A percentile compares a stretch with the other conserved stretches of the same genome.
Evolutionary conservation across 2,329 filamentous ascomycete species (phyloP).

Genomic region (Biscogniauxia marginata): DNA sequence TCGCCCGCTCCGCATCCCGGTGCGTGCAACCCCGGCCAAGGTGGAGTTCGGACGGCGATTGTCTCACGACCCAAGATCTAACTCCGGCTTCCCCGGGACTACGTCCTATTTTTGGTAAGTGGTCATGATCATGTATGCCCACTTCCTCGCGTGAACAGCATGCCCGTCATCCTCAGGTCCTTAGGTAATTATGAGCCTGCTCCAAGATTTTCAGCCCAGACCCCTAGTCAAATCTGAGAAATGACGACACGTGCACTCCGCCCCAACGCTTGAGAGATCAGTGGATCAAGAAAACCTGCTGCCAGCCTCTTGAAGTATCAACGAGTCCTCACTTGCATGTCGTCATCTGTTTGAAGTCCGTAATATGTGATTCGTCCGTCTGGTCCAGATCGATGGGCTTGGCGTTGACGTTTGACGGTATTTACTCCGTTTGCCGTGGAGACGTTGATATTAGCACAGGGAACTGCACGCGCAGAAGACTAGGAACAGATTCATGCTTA

Average conservation of each 20-base stretch:
- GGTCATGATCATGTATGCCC: not conserved
- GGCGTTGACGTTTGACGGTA: not conserved
- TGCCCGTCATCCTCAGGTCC: not conserved
- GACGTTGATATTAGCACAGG: not conserved
- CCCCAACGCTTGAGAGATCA: not conserved
- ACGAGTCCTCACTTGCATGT: not conserved
- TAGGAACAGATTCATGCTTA: too few species aligned
- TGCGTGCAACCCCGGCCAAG: slow-evolving; percentile 13
- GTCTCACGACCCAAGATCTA: slow-evolving; percentile 3
- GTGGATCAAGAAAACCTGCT: not conserved
- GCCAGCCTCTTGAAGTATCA: too few species aligned
- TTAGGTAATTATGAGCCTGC: not conserved
- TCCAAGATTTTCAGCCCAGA: not conserved
- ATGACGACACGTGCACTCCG: too few species aligned
- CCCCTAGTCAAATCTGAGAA: not conserved
- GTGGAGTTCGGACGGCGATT: slow-evolving; percentile 9
- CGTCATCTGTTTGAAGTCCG: not conserved
- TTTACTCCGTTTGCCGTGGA: not conserved
- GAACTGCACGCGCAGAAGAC: not conserved
- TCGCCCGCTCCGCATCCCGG: slow-evolving; percentile 15
- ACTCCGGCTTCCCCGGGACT: slow-evolving; percentile 4
- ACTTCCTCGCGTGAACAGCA: not conserved
- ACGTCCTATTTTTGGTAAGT: not conserved
- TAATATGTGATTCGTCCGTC: not conserved
- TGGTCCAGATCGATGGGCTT: not conserved